phyloP scores from a whole-genome alignment of 352 stramenopile genomes.

The Phytophthora sojae region DNA sequence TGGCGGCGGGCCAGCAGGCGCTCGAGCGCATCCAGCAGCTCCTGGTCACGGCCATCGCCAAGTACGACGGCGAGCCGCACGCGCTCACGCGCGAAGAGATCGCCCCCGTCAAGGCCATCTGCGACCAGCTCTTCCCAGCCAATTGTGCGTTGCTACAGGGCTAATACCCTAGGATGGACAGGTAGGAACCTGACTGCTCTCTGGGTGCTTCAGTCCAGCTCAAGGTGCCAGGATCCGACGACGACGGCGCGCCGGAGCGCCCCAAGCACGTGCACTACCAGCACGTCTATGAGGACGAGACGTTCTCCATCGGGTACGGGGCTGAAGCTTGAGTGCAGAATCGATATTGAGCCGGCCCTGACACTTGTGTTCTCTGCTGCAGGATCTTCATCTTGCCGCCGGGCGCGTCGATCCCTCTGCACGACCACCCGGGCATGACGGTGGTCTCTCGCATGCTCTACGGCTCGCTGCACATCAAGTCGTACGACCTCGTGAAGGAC shows the following conservation, averaged over 20 bases:
- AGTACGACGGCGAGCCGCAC: conserved; percentile 40
- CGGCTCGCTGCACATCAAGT: conserved; percentile 65
- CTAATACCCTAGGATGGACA: no score
- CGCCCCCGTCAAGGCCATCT: conserved; percentile 68
- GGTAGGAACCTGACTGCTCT: no score
- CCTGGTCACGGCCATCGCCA: conserved; percentile 50
- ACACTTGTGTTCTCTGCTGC: neutral
- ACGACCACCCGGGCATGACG: conserved; percentile 88
- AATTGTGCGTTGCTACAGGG: conserved; percentile 53
- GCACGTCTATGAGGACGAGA: conserved; percentile 84
- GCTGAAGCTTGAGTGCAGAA: neutral
- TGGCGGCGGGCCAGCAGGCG: conserved; percentile 41
- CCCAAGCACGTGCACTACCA: conserved; percentile 67
- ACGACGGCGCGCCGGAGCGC: conserved; percentile 8
- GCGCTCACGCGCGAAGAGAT: conserved; percentile 68
- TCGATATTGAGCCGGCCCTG: neutral
- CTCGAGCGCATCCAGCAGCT: conserved; percentile 62
- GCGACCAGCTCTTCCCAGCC: conserved; percentile 66
- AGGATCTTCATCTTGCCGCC: conserved; percentile 89
- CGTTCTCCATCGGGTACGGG: conserved; percentile 80
- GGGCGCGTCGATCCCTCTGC: conserved; percentile 72
- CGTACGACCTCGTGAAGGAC: conserved; percentile 62
- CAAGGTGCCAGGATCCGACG: conserved; percentile 42
- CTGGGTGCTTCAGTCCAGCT: conserved; percentile 54
- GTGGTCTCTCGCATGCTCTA: conserved; percentile 88